These are phyloP conservation scores for Rhizoclosmatium sp. DNA, from an alignment of 192 early-diverging fungal species.

Conservation along the genomic window DNA sequence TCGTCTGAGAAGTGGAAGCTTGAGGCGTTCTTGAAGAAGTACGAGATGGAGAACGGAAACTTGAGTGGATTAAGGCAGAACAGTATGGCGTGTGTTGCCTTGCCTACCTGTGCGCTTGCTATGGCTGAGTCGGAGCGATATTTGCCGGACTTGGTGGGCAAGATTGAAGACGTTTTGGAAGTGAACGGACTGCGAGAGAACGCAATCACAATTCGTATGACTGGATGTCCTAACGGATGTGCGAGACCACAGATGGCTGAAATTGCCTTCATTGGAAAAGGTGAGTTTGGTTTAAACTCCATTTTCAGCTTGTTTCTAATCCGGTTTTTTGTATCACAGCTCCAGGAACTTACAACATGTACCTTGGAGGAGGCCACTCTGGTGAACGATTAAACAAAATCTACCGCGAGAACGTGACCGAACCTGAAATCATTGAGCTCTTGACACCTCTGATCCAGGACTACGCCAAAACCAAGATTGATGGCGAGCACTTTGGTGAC, in stretches of 20 bases:
- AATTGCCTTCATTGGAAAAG: slow-evolving; percentile 94
- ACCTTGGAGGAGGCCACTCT: slow-evolving; percentile 87
- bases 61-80: slow-evolving; percentile 84
- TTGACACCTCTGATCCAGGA: slow-evolving; percentile 84
- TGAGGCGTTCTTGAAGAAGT: slow-evolving; percentile 76
- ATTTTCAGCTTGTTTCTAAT: slow-evolving; percentile 11
- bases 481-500: slow-evolving; percentile 92
- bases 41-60: slow-evolving; percentile 83
- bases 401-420: slow-evolving; percentile 87
- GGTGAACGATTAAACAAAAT: slow-evolving; percentile 92
- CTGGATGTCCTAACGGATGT: slow-evolving; percentile 98
- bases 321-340: slow-evolving; percentile 55
- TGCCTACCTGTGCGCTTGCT: slow-evolving; percentile 93
- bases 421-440: slow-evolving; percentile 83
- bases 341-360: slow-evolving; percentile 92
- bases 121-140: slow-evolving; percentile 99
- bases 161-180: slow-evolving; percentile 82
- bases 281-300: slow-evolving; percentile 18
- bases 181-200: slow-evolving; percentile 83
- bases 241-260: slow-evolving; percentile 94
- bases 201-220: slow-evolving; percentile 96
- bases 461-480: slow-evolving; percentile 73
- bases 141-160: slow-evolving; percentile 81
- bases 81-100: slow-evolving; percentile 95
- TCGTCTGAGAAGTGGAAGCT: slow-evolving; percentile 71